Evolutionary conservation across 495 filamentous ascomycete species (phyloP), one percentile per base, ranked within the genome.

Genomic region (Glonium stellatum): DNA sequence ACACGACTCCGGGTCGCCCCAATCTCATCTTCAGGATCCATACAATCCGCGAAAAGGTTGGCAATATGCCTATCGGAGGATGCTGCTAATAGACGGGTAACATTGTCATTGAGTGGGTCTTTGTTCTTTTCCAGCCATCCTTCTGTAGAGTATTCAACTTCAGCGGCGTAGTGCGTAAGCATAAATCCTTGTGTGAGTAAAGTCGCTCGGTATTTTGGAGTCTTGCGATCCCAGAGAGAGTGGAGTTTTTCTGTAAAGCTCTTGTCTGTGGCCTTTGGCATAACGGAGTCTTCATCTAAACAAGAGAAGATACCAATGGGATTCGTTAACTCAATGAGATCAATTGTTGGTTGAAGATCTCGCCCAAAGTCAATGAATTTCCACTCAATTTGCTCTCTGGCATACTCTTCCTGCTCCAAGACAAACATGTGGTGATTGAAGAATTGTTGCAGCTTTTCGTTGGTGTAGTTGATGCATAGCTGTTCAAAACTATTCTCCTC

Each of bases 391-490:
- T 96, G 89, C 70, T 99, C 95, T 52, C 92, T 76, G 15, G 95
- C 92, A 73, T 99, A 99, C 72, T 99, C 95, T 70, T 99, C 95
- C 69, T 99, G 95, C 69, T 99, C 95, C 21, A 99, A 75, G 21
- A 99, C 95, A 71, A 99, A 99, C 95, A 99, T 99, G 76, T 99
- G 95, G 65, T 99, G 95, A 61, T 99, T 99, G 80, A 99, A 99
- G 71, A 97, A 99, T 64, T 99, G 95, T 70, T 99, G 95, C 5
- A 99, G 83, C 72, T 97, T 99, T 71, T 99, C 95, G 72, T 99
- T 99, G 58, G 95, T 97, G 75, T 97, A 99, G 70, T 99, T 99
- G 77, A 99, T 99, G 76, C 95, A 97, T 5, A 99, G 82, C 71
- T 99, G 95, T 73, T 99, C 95, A 66, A 99, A 99, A 76, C 91